Evolutionary conservation across 768 basidiomycete species (phyloP), one percentile per base, ranked within the genome.

Genomic region (Mycena metata): DNA sequence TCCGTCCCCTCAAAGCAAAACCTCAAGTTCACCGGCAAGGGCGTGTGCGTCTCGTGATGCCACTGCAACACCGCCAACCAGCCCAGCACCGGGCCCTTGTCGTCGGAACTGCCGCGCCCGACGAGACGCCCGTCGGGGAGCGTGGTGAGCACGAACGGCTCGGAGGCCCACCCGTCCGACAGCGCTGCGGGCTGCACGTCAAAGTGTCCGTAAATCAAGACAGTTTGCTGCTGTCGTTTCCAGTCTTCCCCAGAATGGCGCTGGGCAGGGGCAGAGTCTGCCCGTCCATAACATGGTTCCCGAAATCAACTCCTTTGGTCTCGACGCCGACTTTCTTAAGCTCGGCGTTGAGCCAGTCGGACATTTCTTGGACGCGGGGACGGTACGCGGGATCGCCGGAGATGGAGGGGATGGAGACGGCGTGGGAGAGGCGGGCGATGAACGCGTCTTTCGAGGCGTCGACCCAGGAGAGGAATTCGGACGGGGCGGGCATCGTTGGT

Each of bases 1-100:
- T 99, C 97, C 96, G 98, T 99, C 5, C 94, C 96, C 78, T 99
- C 97, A 74, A 99, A 96, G 84, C 93, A 95, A n/a, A n/a, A n/a
- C n/a, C 83, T n/a, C 62, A 98, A 80, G 77, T 98, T 98, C 33
- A 98, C 94, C 1, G 96, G 96, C 21, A 98, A 86, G 41, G 89
- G 86, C 51, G 89, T 82, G 23, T 87, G 83, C 41, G 87, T 86
- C 63, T 89, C 81, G 55, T 86, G 81, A 65, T 97, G 95, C 62
- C 94, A 96, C 73, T 97, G 91, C 51, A 98, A 84, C 49, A 96
- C 91, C 75, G 96, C 96, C 66, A 97, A 79, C 95, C 95, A 96
- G 16, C 92, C 95, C 11, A 95, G 80, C 46, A 96, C 84, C 16
- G 95, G 95, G 0, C 95, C 95, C 79, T 97, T 97, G 83, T 96